Percentiles rank a stretch among this genome's conserved stretches.
Conservation (phyloP, 2,329 filamentous ascomycete genomes). For the Paraconiothyrium brasiliense region DNA sequence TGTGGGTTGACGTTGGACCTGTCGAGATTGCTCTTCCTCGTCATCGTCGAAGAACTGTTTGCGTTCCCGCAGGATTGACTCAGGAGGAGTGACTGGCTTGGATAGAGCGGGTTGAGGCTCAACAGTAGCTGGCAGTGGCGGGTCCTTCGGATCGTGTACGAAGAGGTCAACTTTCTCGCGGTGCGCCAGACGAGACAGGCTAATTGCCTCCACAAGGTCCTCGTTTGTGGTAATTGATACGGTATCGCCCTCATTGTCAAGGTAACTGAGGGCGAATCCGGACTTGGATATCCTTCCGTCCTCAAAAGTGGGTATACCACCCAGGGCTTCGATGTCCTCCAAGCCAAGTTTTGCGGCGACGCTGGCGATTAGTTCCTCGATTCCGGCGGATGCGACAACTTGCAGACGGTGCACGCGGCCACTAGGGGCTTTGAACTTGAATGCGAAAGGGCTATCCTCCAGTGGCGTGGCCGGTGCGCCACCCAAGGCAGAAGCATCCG, state of each 20-base stretch:
- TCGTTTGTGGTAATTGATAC: slow-evolving; percentile 97
- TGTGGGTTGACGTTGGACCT: slow-evolving; percentile 53
- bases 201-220: slow-evolving; percentile 89
- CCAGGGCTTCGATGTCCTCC: slow-evolving; percentile 79
- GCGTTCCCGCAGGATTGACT: slow-evolving; percentile 59
- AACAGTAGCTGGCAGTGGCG: slow-evolving; percentile 74
- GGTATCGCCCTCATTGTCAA: slow-evolving; percentile 96
- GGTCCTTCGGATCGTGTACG: slow-evolving; percentile 90
- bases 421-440: slow-evolving; percentile 98
- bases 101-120: slow-evolving; percentile 66
- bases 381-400: slow-evolving; percentile 80
- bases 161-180: slow-evolving; percentile 97
- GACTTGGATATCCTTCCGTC: slow-evolving; percentile 79
- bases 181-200: slow-evolving; percentile 77
- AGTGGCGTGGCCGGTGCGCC: slow-evolving; percentile 63
- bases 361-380: slow-evolving; percentile 78
- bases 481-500: slow-evolving; percentile 70
- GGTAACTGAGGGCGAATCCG: slow-evolving; percentile 92
- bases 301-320: slow-evolving; percentile 79
- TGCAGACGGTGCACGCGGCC: slow-evolving; percentile 94
- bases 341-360: slow-evolving; percentile 85
- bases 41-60: slow-evolving; percentile 62
- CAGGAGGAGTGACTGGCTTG: slow-evolving; percentile 62
- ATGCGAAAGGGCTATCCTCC: slow-evolving; percentile 84
- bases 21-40: slow-evolving; percentile 63